A percentile compares a stretch with the other conserved stretches of the same genome.
These are phyloP conservation scores for Decorospora gaudefroyi DNA, from an alignment of 2,329 filamentous ascomycete species.

Conservation along the genomic window DNA sequence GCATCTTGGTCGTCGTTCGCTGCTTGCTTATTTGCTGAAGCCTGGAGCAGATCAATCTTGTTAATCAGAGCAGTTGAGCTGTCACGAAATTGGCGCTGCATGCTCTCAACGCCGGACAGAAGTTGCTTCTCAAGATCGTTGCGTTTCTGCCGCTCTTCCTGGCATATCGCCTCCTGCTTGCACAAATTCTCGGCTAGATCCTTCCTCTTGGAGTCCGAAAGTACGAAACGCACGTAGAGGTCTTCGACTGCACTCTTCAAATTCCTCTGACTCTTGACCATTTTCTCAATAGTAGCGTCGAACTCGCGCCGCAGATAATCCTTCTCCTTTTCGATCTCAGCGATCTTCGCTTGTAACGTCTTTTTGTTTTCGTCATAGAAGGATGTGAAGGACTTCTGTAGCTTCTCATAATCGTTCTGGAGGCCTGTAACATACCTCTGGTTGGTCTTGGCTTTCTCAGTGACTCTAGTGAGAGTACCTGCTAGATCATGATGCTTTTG, in stretches of 20 bases:
- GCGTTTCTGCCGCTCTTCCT: conserved; percentile 30
- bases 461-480: conserved; percentile 9
- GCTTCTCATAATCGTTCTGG: conserved; percentile 33
- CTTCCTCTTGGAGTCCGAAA: conserved; percentile 20
- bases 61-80: conserved; percentile 15
- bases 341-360: conserved; percentile 21
- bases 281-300: conserved; percentile 10
- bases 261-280: conserved; percentile 17
- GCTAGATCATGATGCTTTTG: conserved; percentile 8
- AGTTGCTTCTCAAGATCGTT: conserved; percentile 30
- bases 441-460: conserved; percentile 22
- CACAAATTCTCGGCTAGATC: conserved; percentile 19
- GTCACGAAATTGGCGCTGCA: conserved; percentile 23
- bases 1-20: conserved; percentile 1
- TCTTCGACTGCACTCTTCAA: conserved; percentile 27
- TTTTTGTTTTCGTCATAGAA: conserved; percentile 22
- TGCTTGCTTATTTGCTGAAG: conserved; percentile 10
- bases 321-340: conserved; percentile 31
- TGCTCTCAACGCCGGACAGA: conserved; percentile 17
- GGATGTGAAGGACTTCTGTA: conserved; percentile 16
- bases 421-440: conserved; percentile 37
- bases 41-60: conserved; percentile 21
- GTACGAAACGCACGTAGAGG: conserved; percentile 12
- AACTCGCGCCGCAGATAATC: conserved; percentile 19
- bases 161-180: conserved; percentile 14